phyloP scores from a whole-genome alignment of 1,139 yeast genomes.

The Scheffersomyces cryptocercus region DNA sequence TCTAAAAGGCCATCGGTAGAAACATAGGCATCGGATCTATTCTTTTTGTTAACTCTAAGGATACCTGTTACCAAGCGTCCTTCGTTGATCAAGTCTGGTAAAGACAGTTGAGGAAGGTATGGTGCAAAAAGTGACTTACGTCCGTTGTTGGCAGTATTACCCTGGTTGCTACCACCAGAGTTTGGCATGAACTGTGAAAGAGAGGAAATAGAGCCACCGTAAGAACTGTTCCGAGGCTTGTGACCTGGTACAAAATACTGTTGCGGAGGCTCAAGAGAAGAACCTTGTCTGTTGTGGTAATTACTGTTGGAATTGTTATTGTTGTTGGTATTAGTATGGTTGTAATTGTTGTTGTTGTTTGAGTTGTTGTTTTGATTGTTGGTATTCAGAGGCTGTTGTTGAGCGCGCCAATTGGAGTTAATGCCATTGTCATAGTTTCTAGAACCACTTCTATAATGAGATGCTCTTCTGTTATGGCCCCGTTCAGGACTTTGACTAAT shows the following conservation, averaged over 20 bases:
- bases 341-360: constrained; percentile 18
- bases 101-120: constrained; percentile 87
- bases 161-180: constrained; percentile 17
- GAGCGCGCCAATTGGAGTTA: constrained; percentile 66
- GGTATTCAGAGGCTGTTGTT: constrained; percentile 17
- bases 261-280: constrained; percentile 50
- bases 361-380: constrained; percentile 6
- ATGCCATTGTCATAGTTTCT: constrained; percentile 59
- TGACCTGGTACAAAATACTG: constrained; percentile 75
- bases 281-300: constrained; percentile 16
- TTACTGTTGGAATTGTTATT: constrained; percentile 16
- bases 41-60: constrained; percentile 89
- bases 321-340: constrained; percentile 17
- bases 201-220: constrained; percentile 67
- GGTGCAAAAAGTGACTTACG: constrained; percentile 95
- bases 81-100: constrained; percentile 85
- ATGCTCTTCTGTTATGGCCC: constrained; percentile 41
- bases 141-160: constrained; percentile 35
- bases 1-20: constrained; percentile 94
- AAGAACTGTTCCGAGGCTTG: constrained; percentile 65
- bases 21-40: constrained; percentile 96
- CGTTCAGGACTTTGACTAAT: constrained; percentile 44
- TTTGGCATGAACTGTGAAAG: constrained; percentile 40
- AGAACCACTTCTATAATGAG: constrained; percentile 57
- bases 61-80: constrained; percentile 93